Evolutionary conservation across 2,329 filamentous ascomycete species (phyloP), one percentile per base, ranked within the genome.

Genomic region (Microcyclospora pomicola): DNA sequence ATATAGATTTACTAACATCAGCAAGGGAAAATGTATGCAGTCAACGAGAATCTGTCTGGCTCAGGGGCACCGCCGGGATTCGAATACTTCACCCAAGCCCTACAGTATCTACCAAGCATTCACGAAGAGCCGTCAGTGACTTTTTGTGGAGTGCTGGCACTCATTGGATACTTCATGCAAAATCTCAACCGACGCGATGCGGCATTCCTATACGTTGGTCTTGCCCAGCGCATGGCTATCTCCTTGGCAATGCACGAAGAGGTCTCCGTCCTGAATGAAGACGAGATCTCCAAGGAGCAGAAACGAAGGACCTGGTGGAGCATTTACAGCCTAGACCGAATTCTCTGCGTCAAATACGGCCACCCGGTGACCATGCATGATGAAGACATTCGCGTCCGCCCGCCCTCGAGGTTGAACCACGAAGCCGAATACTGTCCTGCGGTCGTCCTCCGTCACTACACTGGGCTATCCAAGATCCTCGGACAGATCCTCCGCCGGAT

Each of bases 161-260:
- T 72, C 34, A 63, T 71, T 1, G 69, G 68, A 11, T 73, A 73
- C 46, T 74, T 71, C 31, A 66, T 74, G 62, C 70, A 73, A 43
- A 73, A 71, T 42, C 59, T 73, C 42, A 72, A 73, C 45, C 62
- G 68, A 0, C 59, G 67, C 14, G 70, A 74, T 49, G 68, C 69
- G 2, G 69, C 71, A 0, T 73, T 70, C 38, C 56, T 73, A 14
- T 73, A 72, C 42, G 59, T 63, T 44, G 34, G 51, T 34, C 36
- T 36, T 13, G 71, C 71, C 3, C 52, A 73, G 16, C 65, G 70
- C 10, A 74, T 74, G 71, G 71, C 71, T 7, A 69, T 73, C 24
- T 71, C 66, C 6, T 58, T 73, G 0, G 71, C 70, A 0, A 53
- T 74, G n/a, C 70, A 73, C 43, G 68, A 73, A 41, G 71, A 73